Base-by-base conservation (phyloP, 139 green algal genomes). In the Chlamydomonas urium region DNA sequence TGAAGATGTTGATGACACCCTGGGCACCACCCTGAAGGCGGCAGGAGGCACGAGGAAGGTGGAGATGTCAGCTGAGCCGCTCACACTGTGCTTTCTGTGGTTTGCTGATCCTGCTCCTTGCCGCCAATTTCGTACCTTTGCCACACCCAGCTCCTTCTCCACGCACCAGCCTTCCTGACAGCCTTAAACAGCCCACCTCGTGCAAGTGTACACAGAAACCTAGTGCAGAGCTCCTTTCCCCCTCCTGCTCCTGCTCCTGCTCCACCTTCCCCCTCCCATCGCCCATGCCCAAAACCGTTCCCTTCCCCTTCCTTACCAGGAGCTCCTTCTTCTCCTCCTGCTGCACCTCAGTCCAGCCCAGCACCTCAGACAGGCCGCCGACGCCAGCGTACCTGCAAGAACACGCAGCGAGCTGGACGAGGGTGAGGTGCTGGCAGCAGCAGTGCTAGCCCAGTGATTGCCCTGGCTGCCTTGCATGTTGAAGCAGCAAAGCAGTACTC, bases 301-400 rank as follows among this genome's bases (percentile, higher is more conserved):
- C n/a, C 2, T 62, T 58, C 35, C 36, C 4, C 3, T 74, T 35
- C 26, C 58, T 61, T 47, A 45, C 50, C 57, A 66, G 66, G 4
- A 70, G 42, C 58, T 60, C 65, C 71, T 81, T 72, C 34, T 66
- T 79, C 21, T 84, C 71, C 72, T 89, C 79, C 69, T 87, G 81
- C 83, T 97, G 92, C 58, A 92, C 89, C 67, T 94, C 86, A 4
- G 92, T 97, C 92, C 90, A 97, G 23, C 93, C 92, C 61, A 97
- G 75, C 29, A 86, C 28, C 65, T 89, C 87, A 10, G 86, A 94
- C 38, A 97, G 53, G 53, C 92, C 92, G 53, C 92, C 92, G 45
- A 97, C 93, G 68, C 92, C 92, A 45, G 85, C 89, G 47, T 84
- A 87, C 3, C 79, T 83, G 70, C 58, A 59, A 31, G 0, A n/a